Percentiles rank a stretch among this genome's conserved stretches.
Evolutionary conservation across 345 rosid species (phyloP).

Genomic region (Brassica juncea): DNA sequence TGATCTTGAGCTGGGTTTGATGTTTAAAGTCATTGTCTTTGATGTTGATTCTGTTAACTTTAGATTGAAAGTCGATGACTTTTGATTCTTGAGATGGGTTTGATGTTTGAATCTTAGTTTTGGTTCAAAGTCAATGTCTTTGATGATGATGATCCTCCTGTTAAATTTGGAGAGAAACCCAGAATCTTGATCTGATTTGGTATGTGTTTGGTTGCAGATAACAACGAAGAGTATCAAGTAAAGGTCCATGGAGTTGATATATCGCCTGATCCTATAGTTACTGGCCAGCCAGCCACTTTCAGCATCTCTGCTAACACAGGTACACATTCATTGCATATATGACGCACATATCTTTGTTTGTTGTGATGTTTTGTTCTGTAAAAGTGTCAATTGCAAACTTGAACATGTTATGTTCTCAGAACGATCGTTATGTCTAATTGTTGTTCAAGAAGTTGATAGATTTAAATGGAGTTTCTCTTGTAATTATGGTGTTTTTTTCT

Average conservation of each 20-base stretch:
- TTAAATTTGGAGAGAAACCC: background rate
- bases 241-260: slow-evolving; percentile 68
- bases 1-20: background rate
- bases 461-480: background rate
- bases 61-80: background rate
- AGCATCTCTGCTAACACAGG: slow-evolving; percentile 68
- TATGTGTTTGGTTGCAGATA: slow-evolving; percentile 49
- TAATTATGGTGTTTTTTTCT: background rate
- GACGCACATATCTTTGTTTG: slow-evolving; percentile 3
- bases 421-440: background rate
- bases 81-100: too few relatives aligned
- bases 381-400: background rate
- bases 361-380: background rate
- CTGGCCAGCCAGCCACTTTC: slow-evolving; percentile 68
- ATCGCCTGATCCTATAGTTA: slow-evolving; percentile 59
- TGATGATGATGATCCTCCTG: background rate
- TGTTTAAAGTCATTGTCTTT: background rate
- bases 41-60: background rate
- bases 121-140: background rate
- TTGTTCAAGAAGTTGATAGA: background rate
- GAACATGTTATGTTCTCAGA: background rate
- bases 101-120: background rate
- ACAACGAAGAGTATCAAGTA: slow-evolving; percentile 58
- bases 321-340: slow-evolving; percentile 13
- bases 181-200: slow-evolving; percentile 27